A percentile compares a stretch with the other conserved stretches of the same genome.
Evolutionary conservation across 495 filamentous ascomycete genomes (phyloP).

Genomic region (Aspergillus carlsbadensis): DNA sequence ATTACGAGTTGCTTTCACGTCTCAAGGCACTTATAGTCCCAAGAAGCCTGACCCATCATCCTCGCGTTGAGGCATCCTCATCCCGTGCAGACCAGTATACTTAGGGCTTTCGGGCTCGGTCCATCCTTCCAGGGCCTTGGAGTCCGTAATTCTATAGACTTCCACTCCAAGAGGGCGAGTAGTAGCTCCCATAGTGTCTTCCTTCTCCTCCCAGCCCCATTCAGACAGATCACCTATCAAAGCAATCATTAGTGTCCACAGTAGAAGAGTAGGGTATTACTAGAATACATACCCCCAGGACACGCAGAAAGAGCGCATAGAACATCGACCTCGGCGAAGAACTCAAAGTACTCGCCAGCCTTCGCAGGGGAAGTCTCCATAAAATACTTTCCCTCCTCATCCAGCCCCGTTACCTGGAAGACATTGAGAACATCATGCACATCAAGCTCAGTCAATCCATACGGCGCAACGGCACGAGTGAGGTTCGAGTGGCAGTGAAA

Average conservation of each 20-base stretch:
- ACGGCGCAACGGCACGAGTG: slow-evolving; percentile 64
- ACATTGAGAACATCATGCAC: slow-evolving; percentile 81
- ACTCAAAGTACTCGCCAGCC: slow-evolving; percentile 67
- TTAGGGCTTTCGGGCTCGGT: slow-evolving; percentile 51
- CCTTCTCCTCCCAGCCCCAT: slow-evolving; percentile 72
- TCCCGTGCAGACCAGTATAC: slow-evolving; percentile 69
- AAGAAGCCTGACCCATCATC: slow-evolving; percentile 28
- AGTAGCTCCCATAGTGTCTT: slow-evolving; percentile 62
- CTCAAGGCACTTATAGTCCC: slow-evolving; percentile 24
- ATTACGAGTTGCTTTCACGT: not conserved
- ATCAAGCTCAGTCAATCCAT: slow-evolving; percentile 67
- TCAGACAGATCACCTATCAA: slow-evolving; percentile 66
- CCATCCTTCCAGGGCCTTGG: slow-evolving; percentile 56
- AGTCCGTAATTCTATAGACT: slow-evolving; percentile 60
- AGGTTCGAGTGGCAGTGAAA: slow-evolving; percentile 84
- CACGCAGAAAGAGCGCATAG: slow-evolving; percentile 70
- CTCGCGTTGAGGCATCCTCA: slow-evolving; percentile 45
- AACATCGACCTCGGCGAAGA: slow-evolving; percentile 73
- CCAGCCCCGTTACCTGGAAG: slow-evolving; percentile 76
- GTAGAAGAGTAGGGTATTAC: not conserved
- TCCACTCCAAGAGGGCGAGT: slow-evolving; percentile 73
- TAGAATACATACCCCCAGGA: slow-evolving; percentile 46
- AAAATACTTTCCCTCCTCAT: slow-evolving; percentile 70
- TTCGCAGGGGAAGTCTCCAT: slow-evolving; percentile 73
- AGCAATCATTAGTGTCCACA: slow-evolving; percentile 27